These are phyloP conservation scores for Xylaria telfairii DNA, from an alignment of 495 filamentous ascomycete species.

Conservation along the genomic window DNA sequence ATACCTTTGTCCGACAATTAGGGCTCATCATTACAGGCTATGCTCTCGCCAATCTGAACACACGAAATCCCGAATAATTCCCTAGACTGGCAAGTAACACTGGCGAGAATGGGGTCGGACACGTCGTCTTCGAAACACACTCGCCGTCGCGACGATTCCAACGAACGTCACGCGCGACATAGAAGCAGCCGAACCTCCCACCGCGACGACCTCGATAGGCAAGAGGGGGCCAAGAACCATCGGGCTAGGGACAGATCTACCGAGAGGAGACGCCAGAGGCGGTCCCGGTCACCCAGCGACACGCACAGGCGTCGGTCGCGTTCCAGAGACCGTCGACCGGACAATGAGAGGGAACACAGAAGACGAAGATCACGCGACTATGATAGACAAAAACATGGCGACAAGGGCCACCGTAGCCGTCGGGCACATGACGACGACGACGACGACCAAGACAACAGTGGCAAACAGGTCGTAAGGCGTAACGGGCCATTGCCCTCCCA, in stretches of 20 bases:
- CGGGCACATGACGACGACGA: conserved; percentile 29
- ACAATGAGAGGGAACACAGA: conserved; percentile 26
- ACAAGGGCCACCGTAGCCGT: conserved; percentile 26
- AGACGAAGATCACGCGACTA: conserved; percentile 27
- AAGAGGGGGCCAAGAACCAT: conserved; percentile 29
- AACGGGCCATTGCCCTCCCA: conserved; percentile 73
- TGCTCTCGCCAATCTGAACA: neutral
- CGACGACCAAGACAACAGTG: conserved; percentile 24
- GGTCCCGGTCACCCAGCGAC: conserved; percentile 46
- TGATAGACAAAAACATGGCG: conserved; percentile 29
- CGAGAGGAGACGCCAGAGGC: conserved; percentile 33
- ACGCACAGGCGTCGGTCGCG: conserved; percentile 41
- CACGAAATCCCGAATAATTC: neutral
- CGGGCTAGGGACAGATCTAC: conserved; percentile 36
- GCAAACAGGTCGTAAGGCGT: conserved; percentile 43
- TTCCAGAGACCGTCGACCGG: conserved; percentile 35
- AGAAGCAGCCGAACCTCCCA: conserved; percentile 30
- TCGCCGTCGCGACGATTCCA: conserved; percentile 26
- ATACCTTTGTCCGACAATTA: conserved; percentile 3
- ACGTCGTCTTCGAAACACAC: neutral
- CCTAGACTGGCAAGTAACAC: conserved; percentile 1
- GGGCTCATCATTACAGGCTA: neutral
- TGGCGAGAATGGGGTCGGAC: conserved; percentile 22
- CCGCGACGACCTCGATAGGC: conserved; percentile 33
- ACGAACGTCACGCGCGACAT: conserved; percentile 31